phyloP scores from a whole-genome alignment of 768 basidiomycete species.

The Auriscalpium vulgare region DNA sequence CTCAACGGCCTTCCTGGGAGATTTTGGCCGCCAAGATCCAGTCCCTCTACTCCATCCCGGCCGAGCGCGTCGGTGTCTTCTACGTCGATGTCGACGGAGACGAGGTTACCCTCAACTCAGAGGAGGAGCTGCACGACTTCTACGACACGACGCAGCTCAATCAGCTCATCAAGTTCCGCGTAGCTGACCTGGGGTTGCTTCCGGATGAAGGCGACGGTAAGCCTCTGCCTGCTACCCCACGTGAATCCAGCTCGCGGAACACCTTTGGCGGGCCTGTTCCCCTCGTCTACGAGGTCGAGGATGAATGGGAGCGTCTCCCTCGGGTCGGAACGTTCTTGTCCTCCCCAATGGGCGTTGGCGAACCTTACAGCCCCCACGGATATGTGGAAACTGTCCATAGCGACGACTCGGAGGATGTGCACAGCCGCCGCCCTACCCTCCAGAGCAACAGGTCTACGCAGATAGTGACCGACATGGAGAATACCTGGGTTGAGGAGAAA shows the following conservation, averaged over 20 bases:
- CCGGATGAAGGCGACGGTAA: slow-evolving; percentile 25
- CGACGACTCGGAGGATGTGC: slow-evolving; percentile 16
- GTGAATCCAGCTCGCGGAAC: slow-evolving; percentile 38
- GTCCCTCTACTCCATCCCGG: slow-evolving; percentile 46
- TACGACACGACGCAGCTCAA: slow-evolving; percentile 31
- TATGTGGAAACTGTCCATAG: slow-evolving; percentile 52
- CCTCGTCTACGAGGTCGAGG: slow-evolving; percentile 38
- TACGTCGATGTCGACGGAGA: slow-evolving; percentile 71
- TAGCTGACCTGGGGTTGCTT: slow-evolving; percentile 45
- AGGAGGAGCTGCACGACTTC: slow-evolving; percentile 72
- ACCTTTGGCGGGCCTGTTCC: slow-evolving; percentile 49
- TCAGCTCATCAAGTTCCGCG: slow-evolving; percentile 47
- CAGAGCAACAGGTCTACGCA: background rate
- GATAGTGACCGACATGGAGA: slow-evolving; percentile 19
- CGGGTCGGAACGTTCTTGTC: slow-evolving; percentile 32
- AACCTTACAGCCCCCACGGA: slow-evolving; percentile 45
- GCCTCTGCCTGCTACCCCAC: slow-evolving; percentile 25
- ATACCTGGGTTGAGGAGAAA: slow-evolving; percentile 41
- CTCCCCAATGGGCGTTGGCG: slow-evolving; percentile 16
- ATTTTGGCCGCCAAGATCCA: slow-evolving; percentile 50
- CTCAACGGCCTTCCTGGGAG: slow-evolving; percentile 44
- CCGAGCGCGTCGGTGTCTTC: slow-evolving; percentile 53
- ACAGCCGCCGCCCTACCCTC: background rate
- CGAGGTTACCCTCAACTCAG: slow-evolving; percentile 67
- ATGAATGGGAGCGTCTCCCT: slow-evolving; percentile 60